Evolutionary conservation across 2,329 filamentous ascomycete species (phyloP).

Genomic region (Microthyrium microscopicum): DNA sequence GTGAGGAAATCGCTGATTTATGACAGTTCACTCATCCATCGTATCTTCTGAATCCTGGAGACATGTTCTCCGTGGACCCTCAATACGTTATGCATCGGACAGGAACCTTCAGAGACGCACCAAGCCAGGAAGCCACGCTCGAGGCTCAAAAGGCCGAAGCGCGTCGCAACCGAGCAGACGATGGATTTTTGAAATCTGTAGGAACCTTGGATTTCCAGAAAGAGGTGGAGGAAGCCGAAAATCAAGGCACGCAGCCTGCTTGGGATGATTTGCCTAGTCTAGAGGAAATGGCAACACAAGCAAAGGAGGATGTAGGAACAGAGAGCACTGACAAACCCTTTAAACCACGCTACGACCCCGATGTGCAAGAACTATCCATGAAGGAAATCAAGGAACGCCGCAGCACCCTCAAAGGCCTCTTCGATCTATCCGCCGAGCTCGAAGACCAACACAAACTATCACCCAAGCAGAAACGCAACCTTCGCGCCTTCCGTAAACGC

Average conservation of each 20-base stretch:
- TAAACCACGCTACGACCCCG: too few relatives aligned
- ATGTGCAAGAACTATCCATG: too few relatives aligned
- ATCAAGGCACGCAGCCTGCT: neutral
- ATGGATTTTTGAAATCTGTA: too few relatives aligned
- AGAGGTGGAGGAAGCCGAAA: too few relatives aligned
- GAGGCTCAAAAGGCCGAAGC: neutral
- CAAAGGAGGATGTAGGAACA: too few relatives aligned
- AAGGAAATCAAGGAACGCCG: too few relatives aligned
- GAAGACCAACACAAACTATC: too few relatives aligned
- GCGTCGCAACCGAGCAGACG: neutral
- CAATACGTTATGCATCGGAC: conserved; percentile 81
- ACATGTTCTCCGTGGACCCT: conserved; percentile 92
- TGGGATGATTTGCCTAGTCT: too few relatives aligned
- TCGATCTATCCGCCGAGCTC: too few relatives aligned
- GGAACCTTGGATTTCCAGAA: too few relatives aligned
- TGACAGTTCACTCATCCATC: conserved; percentile 78
- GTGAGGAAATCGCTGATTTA: neutral
- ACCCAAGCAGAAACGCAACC: conserved; percentile 57
- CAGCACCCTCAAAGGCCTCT: too few relatives aligned
- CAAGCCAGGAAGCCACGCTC: conserved; percentile 71
- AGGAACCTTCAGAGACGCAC: conserved; percentile 62
- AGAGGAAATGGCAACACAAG: neutral
- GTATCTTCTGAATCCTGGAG: conserved; percentile 89
- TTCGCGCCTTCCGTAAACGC: conserved; percentile 51
- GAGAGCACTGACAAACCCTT: too few relatives aligned